phyloP scores from a whole-genome alignment of 2,329 filamentous ascomycete genomes.

The Pseudocercospora fijiensis region DNA sequence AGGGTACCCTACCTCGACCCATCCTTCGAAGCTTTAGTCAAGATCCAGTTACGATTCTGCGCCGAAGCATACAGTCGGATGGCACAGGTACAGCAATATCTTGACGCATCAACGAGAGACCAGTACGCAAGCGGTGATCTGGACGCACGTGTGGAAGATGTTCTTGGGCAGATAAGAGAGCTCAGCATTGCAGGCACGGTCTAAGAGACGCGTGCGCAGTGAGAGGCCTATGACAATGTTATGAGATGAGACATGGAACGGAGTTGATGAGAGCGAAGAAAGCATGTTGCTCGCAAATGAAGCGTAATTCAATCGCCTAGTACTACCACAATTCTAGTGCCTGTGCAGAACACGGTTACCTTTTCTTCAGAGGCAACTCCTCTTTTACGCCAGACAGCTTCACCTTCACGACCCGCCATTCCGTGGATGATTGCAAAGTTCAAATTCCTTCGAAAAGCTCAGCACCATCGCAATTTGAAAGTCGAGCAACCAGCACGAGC shows the following conservation, averaged over 20 bases:
- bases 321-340: neutral
- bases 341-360: neutral
- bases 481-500: too few relatives aligned
- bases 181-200: conserved; percentile 84
- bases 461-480: too few relatives aligned
- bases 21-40: conserved; percentile 94
- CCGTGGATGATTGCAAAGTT: too few relatives aligned
- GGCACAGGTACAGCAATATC: conserved; percentile 96
- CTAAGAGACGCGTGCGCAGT: conserved; percentile 32
- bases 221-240: neutral
- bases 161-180: conserved; percentile 94
- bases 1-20: conserved; percentile 91
- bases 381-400: too few relatives aligned
- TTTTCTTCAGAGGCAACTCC: too few relatives aligned
- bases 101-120: conserved; percentile 92
- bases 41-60: conserved; percentile 96
- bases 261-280: neutral
- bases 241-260: neutral
- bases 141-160: conserved; percentile 89
- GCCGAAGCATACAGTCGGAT: conserved; percentile 96
- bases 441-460: too few relatives aligned
- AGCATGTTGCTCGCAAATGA: neutral
- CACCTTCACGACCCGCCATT: too few relatives aligned
- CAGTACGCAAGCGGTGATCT: conserved; percentile 93
- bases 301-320: neutral